Base-by-base conservation (phyloP, 495 filamentous ascomycete species). In the Annulohypoxylon maeteangense region DNA sequence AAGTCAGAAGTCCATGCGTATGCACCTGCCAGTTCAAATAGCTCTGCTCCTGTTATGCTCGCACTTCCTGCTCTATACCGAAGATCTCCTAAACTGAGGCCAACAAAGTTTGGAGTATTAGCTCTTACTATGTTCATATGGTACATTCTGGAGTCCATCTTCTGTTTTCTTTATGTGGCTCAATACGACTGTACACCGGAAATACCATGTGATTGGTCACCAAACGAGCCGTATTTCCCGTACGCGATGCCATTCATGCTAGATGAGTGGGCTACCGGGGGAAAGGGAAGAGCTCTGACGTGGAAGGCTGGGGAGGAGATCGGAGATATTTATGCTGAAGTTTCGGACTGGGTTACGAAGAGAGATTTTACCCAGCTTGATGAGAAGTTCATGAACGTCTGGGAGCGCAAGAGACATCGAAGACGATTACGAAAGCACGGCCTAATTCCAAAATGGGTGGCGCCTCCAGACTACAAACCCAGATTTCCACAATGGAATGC, bases 81-180 rank as follows among this genome's bases (percentile, higher is more conserved):
- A 48, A 80, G 78, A 60, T 72, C 81, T 1, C 80, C 83, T 0
- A 71, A 58, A 18, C 82, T 86, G 44, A 85, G 82, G 10, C 84
- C 87, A 20, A 93, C 90, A 5, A 82, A 81, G 34, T 69, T 92
- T 0, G 90, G 90, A 12, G 78, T 88, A 63, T 53, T 84, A 3
- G 66, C 81, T 7, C 65, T 89, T 11, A 50, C 88, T 4, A 71
- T 84, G 7, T 75, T 82, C 3, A 59, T 79, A 22, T 91, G 89
- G 87, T 89, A 86, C 57, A 67, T 86, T 32, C 79, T 83, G 12
- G 91, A 94, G 72, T 84, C 84, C 0, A 78, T 81, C 10, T 88
- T 90, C 83, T 89, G 87, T 73, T 82, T 81, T 45, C 74, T 80
- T n/a, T 93, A 87, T 77, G 89, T 87, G 56, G 85, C 88, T 0